Evolutionary conservation across 805 yeast species (phyloP), one percentile per base, ranked within the genome.

Genomic region (Schizosaccharomyces osmophilus): DNA sequence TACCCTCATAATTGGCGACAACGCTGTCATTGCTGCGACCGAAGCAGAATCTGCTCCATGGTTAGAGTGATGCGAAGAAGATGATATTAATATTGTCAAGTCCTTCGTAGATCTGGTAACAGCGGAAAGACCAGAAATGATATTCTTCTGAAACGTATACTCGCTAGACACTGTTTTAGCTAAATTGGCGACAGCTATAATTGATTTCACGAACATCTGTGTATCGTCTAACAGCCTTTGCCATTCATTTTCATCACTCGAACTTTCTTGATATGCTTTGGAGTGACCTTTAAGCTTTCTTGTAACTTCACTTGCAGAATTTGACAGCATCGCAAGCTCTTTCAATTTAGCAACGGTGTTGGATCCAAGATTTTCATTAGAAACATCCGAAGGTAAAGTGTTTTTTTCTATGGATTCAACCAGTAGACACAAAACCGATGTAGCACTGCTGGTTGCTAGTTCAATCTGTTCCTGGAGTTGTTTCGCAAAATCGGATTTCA

Each of bases 61-160:
- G 41, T 36, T 11, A 1, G 41, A 13, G 36, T 29, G 26, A 22
- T 41, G 48, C 36, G 22, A n/a, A 24, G 48, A n/a, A 36, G 42
- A 26, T 51, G 89, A 96, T 55, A 89, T 73, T 66, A 86, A 76
- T n/a, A 87, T 82, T 0, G 97, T 88, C 17, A 89, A 83, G 68
- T 89, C 97, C 68, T 89, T 89, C 4, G 95, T 86, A 2, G 88
- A 84, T 65, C 86, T 82, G 0, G 96, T 88, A 63, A 89, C 73
- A 45, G 81, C 79, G 0, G 95, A 85, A 72, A 89, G 78, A 3
- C 85, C 80, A 5, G 88, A 82, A 62, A 95, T 74, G 5, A 83
- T 83, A 62, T 85, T 95, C 66, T 85, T 82, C 59, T 88, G 75
- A 13, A 82, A 77, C 0, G 95, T 89, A 62, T 87, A 75, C 65